These are phyloP conservation scores for Kernera saxatilis DNA, from an alignment of 345 rosid genomes.

Conservation along the genomic window DNA sequence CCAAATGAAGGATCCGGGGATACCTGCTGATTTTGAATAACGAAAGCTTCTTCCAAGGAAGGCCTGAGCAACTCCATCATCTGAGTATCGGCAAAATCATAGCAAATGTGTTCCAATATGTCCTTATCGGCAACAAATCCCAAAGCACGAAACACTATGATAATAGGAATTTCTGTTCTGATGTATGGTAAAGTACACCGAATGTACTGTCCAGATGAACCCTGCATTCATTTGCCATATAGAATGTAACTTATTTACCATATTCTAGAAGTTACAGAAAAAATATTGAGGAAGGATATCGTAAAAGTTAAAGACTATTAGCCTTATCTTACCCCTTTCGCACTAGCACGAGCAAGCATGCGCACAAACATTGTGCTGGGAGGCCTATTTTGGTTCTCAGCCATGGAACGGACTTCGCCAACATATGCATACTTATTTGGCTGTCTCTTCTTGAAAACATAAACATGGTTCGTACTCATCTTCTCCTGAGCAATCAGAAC, in stretches of 20 bases:
- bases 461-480: constrained; percentile 99
- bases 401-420: constrained; percentile 97
- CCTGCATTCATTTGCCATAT: constrained; percentile 42
- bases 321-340: constrained; percentile 74
- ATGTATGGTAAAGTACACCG: constrained; percentile 96
- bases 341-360: constrained; percentile 96
- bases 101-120: constrained; percentile 89
- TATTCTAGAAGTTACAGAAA: background rate
- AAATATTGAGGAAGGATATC: background rate
- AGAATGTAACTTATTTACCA: background rate
- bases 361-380: constrained; percentile 99
- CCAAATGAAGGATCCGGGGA: background rate
- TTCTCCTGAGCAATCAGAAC: constrained; percentile 98
- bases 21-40: constrained; percentile 96
- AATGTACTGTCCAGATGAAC: constrained; percentile 93
- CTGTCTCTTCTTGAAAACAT: constrained; percentile 95
- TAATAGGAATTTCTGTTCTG: constrained; percentile 94
- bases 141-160: constrained; percentile 92
- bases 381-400: constrained; percentile 88
- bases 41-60: constrained; percentile 96
- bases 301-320: background rate
- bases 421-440: constrained; percentile 92
- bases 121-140: constrained; percentile 98
- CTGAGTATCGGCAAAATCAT: constrained; percentile 80
- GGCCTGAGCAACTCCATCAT: constrained; percentile 99